phyloP scores from a whole-genome alignment of 305 asterid species.

The Lippia alba region DNA sequence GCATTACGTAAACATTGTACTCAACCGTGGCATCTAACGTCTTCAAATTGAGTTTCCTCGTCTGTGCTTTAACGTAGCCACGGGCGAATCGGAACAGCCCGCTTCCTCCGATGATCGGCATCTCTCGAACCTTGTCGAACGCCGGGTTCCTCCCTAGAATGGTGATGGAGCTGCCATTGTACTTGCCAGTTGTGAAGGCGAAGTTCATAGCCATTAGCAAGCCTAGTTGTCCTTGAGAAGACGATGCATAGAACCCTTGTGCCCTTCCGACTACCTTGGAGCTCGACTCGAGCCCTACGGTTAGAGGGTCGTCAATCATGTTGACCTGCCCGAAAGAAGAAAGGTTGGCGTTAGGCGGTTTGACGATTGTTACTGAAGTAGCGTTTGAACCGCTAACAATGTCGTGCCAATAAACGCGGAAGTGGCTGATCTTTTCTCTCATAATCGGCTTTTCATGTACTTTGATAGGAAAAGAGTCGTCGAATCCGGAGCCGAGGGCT shows the following conservation, averaged over 20 bases:
- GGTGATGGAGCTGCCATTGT: too few species aligned
- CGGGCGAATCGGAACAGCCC: too few species aligned
- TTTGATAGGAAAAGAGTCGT: slow-evolving; percentile 12
- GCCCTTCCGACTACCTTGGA: slow-evolving; percentile 60
- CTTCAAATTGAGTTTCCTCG: too few species aligned
- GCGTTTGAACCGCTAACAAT: slow-evolving; percentile 43
- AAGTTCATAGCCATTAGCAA: slow-evolving; percentile 32
- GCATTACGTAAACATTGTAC: too few species aligned
- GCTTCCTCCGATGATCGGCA: too few species aligned
- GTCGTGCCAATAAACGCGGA: slow-evolving; percentile 63
- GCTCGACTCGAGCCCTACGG: slow-evolving; percentile 52
- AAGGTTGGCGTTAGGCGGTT: slow-evolving; percentile 25
- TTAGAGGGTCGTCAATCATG: slow-evolving; percentile 58
- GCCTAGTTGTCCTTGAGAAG: slow-evolving; percentile 46
- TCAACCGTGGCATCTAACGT: too few species aligned
- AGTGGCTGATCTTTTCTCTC: slow-evolving; percentile 47
- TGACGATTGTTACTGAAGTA: slow-evolving; percentile 41
- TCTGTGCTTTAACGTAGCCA: too few species aligned
- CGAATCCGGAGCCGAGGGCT: neutral
- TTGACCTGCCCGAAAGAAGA: slow-evolving; percentile 46
- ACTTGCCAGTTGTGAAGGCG: too few species aligned
- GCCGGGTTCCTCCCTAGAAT: too few species aligned
- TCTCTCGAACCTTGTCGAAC: too few species aligned
- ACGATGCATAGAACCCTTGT: slow-evolving; percentile 62
- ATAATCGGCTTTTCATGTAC: slow-evolving; percentile 22